Evolutionary conservation across 768 basidiomycete genomes (phyloP), one percentile per base, ranked within the genome.

Genomic region (Suillus bovinus): DNA sequence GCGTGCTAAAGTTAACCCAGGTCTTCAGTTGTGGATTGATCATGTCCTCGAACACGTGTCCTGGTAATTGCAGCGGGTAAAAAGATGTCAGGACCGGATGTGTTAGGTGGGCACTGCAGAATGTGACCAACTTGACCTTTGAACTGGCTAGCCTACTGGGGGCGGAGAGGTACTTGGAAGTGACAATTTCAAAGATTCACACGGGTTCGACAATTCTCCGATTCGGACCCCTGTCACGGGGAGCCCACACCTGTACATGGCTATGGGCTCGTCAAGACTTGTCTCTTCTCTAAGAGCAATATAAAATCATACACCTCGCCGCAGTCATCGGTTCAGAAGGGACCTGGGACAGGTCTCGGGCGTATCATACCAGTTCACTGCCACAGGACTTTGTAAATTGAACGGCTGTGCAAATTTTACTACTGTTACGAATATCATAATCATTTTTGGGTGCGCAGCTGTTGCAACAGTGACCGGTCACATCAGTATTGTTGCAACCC

Each of bases 1-100:
- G 64, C 29, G 49, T 63, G 50, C 64, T 59, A 31, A 39, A 47
- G 22, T 56, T 60, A 16, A 58, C 34, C 63, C 63, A 58, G 20
- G 39, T 54, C 22, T 63, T 57, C 33, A 58, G 41, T 13, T 46
- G 27, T 5, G 54, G 60, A 38, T 39, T 29, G 11, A 56, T 56
- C 55, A 56, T 56, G 27, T 56, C 39, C 24, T 24, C 24, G 17
- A 13, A 39, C 38, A 33, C 31, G 31, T 10, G 29, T 24, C 10
- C 34, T 36, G 53, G 24, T 10, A 7, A 56, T 20, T 39, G 27
- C 24, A 27, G 22, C 24, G 5, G 54, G 16, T 38, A 22, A 56
- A n/a, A 55, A 56, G 24, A 36, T 16, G 22, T 24, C 34, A 56
- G 27, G 38, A 24, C 13, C 24, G 36, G 24, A 39, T 47, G 46